Conservation (phyloP, 2,329 filamentous ascomycete genomes). For the Niveomyces coronatus region DNA sequence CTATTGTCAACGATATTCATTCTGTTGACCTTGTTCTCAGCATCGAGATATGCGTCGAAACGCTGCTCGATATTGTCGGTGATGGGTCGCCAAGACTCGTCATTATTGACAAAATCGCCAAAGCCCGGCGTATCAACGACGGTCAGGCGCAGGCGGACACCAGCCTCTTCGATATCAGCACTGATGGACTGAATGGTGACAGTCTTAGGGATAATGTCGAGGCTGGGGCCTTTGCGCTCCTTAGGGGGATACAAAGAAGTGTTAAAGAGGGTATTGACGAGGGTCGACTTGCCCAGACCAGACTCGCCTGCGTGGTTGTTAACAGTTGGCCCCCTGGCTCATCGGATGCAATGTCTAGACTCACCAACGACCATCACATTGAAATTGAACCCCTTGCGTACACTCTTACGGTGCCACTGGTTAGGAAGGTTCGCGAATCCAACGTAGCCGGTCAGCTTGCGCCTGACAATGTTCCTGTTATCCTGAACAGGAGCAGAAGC, state of each 20-base stretch:
- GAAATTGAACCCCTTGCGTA: slow-evolving; percentile 99
- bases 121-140: slow-evolving; percentile 98
- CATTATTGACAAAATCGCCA: slow-evolving; percentile 99
- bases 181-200: slow-evolving; percentile 92
- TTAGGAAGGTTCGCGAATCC: slow-evolving; percentile 98
- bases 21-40: slow-evolving; percentile 99
- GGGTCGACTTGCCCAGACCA: slow-evolving; percentile 94
- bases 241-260: slow-evolving; percentile 97
- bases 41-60: slow-evolving; percentile 95
- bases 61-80: slow-evolving; percentile 99
- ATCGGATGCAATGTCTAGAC: slow-evolving; percentile 22
- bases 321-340: not conserved
- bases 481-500: slow-evolving; percentile 42
- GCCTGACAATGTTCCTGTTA: slow-evolving; percentile 90
- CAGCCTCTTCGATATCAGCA: slow-evolving; percentile 96
- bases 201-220: slow-evolving; percentile 98
- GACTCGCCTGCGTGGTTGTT: slow-evolving; percentile 71
- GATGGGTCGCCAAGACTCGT: slow-evolving; percentile 98
- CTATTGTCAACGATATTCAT: slow-evolving; percentile 99
- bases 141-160: slow-evolving; percentile 88
- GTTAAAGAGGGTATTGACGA: slow-evolving; percentile 99
- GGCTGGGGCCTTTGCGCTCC: slow-evolving; percentile 94
- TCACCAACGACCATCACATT: slow-evolving; percentile 99
- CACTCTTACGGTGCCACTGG: slow-evolving; percentile 99
- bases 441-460: slow-evolving; percentile 97